phyloP scores from a whole-genome alignment of 306 rosid genomes.

The Trifolium fragiferum region DNA sequence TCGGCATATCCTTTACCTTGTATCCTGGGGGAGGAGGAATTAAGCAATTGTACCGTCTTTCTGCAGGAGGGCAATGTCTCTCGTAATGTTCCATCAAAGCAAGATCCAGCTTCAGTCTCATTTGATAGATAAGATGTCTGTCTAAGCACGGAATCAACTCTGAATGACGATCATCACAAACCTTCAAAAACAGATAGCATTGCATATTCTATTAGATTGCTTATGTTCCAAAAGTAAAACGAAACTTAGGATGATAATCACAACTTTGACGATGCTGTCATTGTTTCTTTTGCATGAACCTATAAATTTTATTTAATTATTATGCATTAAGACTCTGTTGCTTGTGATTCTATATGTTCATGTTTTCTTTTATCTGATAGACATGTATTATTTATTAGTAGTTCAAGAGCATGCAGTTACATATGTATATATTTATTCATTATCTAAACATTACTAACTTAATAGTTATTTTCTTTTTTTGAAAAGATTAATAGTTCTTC shows the following conservation, averaged over 20 bases:
- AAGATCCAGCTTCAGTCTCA: constrained; percentile 54
- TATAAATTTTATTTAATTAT: constrained; percentile 20
- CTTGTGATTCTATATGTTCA: constrained; percentile 5
- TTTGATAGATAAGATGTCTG: constrained; percentile 50
- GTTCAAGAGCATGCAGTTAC: neutral
- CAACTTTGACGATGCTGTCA: neutral
- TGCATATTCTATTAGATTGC: constrained; percentile 3
- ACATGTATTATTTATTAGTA: constrained; percentile 17
- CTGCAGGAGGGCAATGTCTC: constrained; percentile 53
- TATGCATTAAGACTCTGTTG: constrained; percentile 23
- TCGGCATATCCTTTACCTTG: constrained; percentile 38
- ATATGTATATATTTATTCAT: neutral
- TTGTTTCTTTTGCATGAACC: constrained; percentile 4
- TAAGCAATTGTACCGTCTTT: constrained; percentile 51
- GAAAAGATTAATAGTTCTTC: neutral
- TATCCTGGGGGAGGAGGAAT: constrained; percentile 55
- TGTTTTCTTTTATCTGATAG: neutral
- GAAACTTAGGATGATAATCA: neutral
- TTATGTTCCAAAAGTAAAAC: constrained; percentile 11
- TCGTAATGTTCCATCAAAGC: constrained; percentile 53
- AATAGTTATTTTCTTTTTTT: neutral
- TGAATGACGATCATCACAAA: constrained; percentile 54
- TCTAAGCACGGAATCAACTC: constrained; percentile 57
- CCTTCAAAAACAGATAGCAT: constrained; percentile 41
- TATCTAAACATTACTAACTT: neutral